A percentile compares a stretch with the other conserved stretches of the same genome.
Conservation (phyloP, 768 basidiomycete species). For the Lentinula edodes region DNA sequence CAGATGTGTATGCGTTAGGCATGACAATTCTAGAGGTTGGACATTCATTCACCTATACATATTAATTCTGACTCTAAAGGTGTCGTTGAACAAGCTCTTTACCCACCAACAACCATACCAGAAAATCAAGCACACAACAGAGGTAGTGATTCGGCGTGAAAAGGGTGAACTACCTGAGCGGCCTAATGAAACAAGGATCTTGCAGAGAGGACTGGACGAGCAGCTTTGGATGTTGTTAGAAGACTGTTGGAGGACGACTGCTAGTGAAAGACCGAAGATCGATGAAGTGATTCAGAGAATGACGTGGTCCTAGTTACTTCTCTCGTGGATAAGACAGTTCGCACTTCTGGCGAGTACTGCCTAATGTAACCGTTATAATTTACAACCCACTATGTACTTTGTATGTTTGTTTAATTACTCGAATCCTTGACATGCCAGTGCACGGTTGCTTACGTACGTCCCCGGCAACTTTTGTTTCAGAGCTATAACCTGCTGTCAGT, state of each 20-base stretch:
- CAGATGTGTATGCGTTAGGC: conserved; percentile 50
- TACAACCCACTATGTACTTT: neutral
- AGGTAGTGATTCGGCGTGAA: conserved; percentile 41
- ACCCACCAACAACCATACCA: conserved; percentile 49
- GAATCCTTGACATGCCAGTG: too few relatives aligned
- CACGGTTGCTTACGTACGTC: neutral
- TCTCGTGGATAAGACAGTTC: too few relatives aligned
- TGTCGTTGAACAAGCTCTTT: conserved; percentile 36
- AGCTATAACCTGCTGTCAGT: neutral
- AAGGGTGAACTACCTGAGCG: conserved; percentile 37
- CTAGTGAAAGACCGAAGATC: conserved; percentile 34
- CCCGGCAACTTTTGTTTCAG: neutral
- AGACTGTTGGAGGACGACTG: conserved; percentile 35
- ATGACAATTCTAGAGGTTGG: conserved; percentile 56
- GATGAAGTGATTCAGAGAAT: conserved; percentile 20
- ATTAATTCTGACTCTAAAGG: neutral
- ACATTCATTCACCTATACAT: neutral
- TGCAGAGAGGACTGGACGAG: conserved; percentile 39
- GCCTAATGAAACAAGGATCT: conserved; percentile 27
- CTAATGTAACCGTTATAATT: neutral
- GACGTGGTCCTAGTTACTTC: neutral
- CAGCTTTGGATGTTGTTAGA: conserved; percentile 38
- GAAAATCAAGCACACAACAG: conserved; percentile 45
- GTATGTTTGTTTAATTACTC: too few relatives aligned
- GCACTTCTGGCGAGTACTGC: neutral